These are phyloP conservation scores for Paramarasmius palmivorus DNA, from an alignment of 1,284 basidiomycete species.

Conservation along the genomic window DNA sequence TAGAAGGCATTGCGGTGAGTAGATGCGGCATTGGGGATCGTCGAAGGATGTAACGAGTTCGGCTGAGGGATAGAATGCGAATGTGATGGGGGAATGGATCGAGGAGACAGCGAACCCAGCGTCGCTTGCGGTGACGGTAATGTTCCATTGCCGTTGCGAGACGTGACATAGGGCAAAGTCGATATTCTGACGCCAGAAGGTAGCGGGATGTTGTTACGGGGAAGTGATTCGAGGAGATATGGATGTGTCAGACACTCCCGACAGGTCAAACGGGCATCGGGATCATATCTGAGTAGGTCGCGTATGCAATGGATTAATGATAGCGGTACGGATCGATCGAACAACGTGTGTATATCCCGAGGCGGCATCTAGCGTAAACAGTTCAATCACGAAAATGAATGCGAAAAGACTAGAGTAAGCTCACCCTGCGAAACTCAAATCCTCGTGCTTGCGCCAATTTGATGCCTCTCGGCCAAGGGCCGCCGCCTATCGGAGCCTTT, in stretches of 20 bases:
- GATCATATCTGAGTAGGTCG: constrained; percentile 92
- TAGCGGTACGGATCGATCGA: constrained; percentile 77
- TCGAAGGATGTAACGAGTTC: constrained; percentile 48
- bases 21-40: constrained; percentile 37
- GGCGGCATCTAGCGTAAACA: constrained; percentile 64
- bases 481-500: constrained; percentile 79
- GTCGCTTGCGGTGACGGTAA: constrained; percentile 32
- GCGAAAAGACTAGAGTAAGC: constrained; percentile 19
- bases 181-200: constrained; percentile 49
- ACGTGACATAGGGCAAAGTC: constrained; percentile 29
- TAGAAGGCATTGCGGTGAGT: constrained; percentile 62
- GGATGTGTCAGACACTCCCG: constrained; percentile 85
- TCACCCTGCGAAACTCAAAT: constrained; percentile 89
- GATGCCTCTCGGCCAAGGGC: constrained; percentile 84
- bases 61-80: constrained; percentile 51
- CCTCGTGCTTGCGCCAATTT: constrained; percentile 86
- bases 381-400: constrained; percentile 12
- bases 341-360: constrained; percentile 74
- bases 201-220: constrained; percentile 67
- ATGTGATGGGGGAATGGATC: constrained; percentile 22
- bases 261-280: constrained; percentile 82
- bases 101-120: constrained; percentile 52
- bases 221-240: constrained; percentile 79
- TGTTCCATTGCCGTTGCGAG: constrained; percentile 33
- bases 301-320: constrained; percentile 91